A percentile compares a stretch with the other conserved stretches of the same genome.
These are phyloP conservation scores for Helicocarpus griseus DNA, from an alignment of 2,329 filamentous ascomycete species.

Conservation along the genomic window DNA sequence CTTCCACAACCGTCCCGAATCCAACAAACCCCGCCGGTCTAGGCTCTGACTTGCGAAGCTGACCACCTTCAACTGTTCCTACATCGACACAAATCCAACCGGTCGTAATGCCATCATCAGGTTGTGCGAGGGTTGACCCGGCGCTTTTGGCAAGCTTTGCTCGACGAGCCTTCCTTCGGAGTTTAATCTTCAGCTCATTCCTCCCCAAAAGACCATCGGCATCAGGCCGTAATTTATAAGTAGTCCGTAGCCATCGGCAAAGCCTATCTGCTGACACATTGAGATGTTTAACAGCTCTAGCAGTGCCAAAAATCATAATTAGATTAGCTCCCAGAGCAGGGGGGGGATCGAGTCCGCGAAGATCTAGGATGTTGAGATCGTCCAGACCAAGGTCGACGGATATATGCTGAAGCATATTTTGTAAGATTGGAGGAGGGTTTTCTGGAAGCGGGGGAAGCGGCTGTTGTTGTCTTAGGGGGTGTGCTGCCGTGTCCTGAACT, in stretches of 20 bases:
- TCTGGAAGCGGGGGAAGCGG: slow-evolving; percentile 55
- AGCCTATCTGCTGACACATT: slow-evolving; percentile 86
- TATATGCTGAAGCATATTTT: slow-evolving; percentile 64
- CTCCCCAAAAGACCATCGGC: slow-evolving; percentile 84
- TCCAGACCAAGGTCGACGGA: slow-evolving; percentile 82
- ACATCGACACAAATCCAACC: slow-evolving; percentile 96
- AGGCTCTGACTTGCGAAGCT: slow-evolving; percentile 16
- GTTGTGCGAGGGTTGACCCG: slow-evolving; percentile 45
- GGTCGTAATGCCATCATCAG: slow-evolving; percentile 80
- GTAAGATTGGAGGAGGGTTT: slow-evolving; percentile 60
- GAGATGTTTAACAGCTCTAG: slow-evolving; percentile 84
- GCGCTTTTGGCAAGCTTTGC: slow-evolving; percentile 69
- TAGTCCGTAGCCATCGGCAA: slow-evolving; percentile 70
- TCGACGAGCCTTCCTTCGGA: slow-evolving; percentile 68
- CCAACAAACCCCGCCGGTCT: slow-evolving; percentile 50
- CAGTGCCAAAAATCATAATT: slow-evolving; percentile 86
- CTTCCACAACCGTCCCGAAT: slow-evolving; percentile 54
- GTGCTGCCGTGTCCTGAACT: slow-evolving; percentile 28
- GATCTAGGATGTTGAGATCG: slow-evolving; percentile 67
- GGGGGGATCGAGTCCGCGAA: slow-evolving; percentile 74
- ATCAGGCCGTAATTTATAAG: slow-evolving; percentile 61
- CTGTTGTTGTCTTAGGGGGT: slow-evolving; percentile 42
- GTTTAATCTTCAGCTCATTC: slow-evolving; percentile 81
- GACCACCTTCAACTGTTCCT: slow-evolving; percentile 54
- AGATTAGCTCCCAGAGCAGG: slow-evolving; percentile 79